Percentiles rank a stretch among this genome's conserved stretches.
Evolutionary conservation across 1,284 basidiomycete species (phyloP).

Genomic region (Rhodotorula sp.): DNA sequence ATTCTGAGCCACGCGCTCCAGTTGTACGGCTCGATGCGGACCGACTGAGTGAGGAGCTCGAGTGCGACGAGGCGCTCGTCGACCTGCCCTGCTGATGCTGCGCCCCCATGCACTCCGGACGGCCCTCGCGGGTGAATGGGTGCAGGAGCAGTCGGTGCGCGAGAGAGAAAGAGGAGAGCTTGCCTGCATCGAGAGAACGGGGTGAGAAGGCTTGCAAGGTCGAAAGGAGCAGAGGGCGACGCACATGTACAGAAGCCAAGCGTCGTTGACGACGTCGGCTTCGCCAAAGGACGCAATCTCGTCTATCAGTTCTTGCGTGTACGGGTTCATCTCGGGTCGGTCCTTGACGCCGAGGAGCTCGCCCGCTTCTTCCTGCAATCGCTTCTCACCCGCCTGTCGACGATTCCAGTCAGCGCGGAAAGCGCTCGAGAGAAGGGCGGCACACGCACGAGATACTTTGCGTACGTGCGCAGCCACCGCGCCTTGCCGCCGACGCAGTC

Average conservation of each 20-base stretch:
- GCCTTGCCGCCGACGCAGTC: conserved; percentile 69
- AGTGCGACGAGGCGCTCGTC: conserved; percentile 81
- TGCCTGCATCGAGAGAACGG: conserved; percentile 58
- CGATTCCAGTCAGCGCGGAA: not conserved
- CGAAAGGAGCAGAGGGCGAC: conserved; percentile 44
- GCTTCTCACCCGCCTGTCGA: conserved; percentile 44
- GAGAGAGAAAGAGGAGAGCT: conserved; percentile 73
- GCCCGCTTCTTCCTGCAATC: conserved; percentile 42
- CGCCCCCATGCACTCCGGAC: no score
- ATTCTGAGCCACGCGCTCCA: conserved; percentile 92
- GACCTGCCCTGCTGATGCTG: not conserved
- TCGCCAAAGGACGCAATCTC: conserved; percentile 56
- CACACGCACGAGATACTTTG: conserved; percentile 73
- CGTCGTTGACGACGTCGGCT: conserved; percentile 59
- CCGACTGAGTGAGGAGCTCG: conserved; percentile 74
- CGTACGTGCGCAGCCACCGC: conserved; percentile 75
- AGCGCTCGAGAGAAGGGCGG: not conserved
- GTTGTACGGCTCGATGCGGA: conserved; percentile 85
- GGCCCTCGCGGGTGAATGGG: not conserved
- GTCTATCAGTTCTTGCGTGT: conserved; percentile 63
- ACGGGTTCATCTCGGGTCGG: conserved; percentile 17
- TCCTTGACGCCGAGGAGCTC: conserved; percentile 41
- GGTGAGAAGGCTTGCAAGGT: not conserved
- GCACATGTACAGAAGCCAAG: conserved; percentile 83
- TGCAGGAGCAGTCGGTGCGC: conserved; percentile 48